Base-by-base conservation (phyloP, 2,329 filamentous ascomycete genomes). In the Pyrenochaeta sp. region DNA sequence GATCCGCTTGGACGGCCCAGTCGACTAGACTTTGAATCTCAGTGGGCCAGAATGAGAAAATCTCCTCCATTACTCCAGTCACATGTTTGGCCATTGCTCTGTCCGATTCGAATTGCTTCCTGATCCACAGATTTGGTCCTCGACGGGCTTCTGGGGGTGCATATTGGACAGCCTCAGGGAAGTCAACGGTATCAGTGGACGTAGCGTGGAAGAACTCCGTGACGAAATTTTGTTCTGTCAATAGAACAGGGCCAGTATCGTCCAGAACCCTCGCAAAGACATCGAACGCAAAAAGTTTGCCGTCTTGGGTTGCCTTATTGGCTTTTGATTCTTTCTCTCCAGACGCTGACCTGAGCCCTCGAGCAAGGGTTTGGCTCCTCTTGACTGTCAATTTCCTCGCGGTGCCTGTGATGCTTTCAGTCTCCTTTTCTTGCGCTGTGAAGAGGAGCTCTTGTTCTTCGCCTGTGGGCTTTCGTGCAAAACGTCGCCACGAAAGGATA, bases 141-240 rank as follows among this genome's bases (percentile, higher is more conserved):
- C 80, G 80, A 32, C 93, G 84, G 24, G 86, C 79, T 28, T 85
- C 81, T 6, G 91, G 90, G 17, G 81, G 74, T 2, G 78, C 78
- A 2, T 82, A 79, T 14, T 81, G 78, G 13, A 96, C 87, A 3
- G 87, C 81, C 54, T 97, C 94, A 1, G 88, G 81, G 65, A 96
- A 97, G 65, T 96, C 92, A 11, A 82, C 74, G 23, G 85, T 86
- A 60, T 91, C 87, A 19, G 93, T 78, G 2, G 90, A 95, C n/a
- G 88, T 89, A 18, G 94, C 84, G 60, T 97, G 93, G 80, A 97
- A 97, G 70, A 96, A 94, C 58, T 96, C 90, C n/a, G 96, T 86
- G 35, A 96, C 79, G 66, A 97, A 99, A 67, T 96, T 97, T 69
- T 99, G 93, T 72, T 99, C 94, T 69, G 93, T 92, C 58, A 90